Evolutionary conservation across 345 rosid species (phyloP), one percentile per base, ranked within the genome.

Genomic region (Eucalyptus lansdowneana): DNA sequence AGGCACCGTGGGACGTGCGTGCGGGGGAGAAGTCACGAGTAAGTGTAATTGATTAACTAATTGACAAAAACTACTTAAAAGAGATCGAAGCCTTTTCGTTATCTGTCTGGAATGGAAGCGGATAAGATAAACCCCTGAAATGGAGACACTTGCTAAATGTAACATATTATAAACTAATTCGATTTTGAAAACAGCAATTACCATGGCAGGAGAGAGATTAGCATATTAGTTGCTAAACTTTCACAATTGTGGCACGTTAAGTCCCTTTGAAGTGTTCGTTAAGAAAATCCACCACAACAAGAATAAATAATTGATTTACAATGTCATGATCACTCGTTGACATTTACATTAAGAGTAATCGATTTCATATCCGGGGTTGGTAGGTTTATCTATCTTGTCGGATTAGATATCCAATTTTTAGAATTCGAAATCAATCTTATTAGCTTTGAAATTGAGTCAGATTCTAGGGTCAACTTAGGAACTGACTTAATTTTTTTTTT

Each of bases 291-390:
- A 19, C 6, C 45, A 34, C 9, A 21, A 53, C 2, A 53, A 19
- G 25, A 21, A 72, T 21, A 21, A 10, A 21, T 37, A 19, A 72
- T 37, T 4, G 13, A 19, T 10, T 19, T 34, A 19, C 22, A 67
- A 65, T 14, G 37, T 14, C 34, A n/a, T 1, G 37, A 7, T 65
- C 6, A 14, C 37, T n/a, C 1, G 1, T 65, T 65, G 3, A n/a
- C 37, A 65, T 14, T 14, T 14, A 65, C 19, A 14, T n/a, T n/a
- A 14, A 14, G 17, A 14, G 34, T 13, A 3, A 62, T 29, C 4
- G 5, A 53, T 53, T 53, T 4, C 24, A 53, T 8, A 53, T 19
- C 17, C 0, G 0, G 2, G 24, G 2, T 53, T 53, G 5, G 10
- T 53, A 3, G 5, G 1, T 8, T 53, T 8, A 62, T 14, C 8